phyloP scores from a whole-genome alignment of 352 stramenopile genomes.

The Poterioochromonas sp. region DNA sequence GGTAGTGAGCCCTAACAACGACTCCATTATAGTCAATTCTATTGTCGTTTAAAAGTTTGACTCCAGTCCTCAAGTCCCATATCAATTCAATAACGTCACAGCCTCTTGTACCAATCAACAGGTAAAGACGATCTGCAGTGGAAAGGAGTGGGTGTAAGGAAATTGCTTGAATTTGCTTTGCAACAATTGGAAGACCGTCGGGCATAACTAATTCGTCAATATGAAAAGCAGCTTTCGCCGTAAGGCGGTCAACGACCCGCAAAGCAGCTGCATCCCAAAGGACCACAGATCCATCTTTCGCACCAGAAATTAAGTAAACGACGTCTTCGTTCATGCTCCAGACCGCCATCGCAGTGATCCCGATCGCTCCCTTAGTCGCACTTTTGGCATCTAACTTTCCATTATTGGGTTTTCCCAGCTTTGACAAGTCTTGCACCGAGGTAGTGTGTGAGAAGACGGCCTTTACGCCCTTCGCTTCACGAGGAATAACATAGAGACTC shows the following conservation, averaged over 20 bases:
- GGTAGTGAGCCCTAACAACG: slow-evolving; percentile 50
- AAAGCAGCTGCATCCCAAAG: neutral
- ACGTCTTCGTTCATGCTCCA: no score
- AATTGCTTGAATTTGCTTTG: slow-evolving; percentile 17
- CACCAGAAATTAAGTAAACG: neutral
- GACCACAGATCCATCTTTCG: slow-evolving; percentile 10
- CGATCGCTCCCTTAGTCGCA: neutral
- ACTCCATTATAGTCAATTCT: neutral
- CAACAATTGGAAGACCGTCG: neutral
- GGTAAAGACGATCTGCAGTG: neutral
- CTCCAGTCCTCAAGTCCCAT: neutral
- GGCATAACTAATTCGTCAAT: neutral
- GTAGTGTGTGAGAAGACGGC: neutral
- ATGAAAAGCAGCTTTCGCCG: neutral
- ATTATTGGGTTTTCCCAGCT: neutral
- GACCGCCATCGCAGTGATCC: neutral
- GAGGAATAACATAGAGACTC: slow-evolving; percentile 4
- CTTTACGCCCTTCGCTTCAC: neutral
- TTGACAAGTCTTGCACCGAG: neutral
- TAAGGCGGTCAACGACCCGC: neutral
- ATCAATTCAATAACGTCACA: slow-evolving; percentile 16
- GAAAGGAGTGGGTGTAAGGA: neutral
- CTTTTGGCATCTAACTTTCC: neutral
- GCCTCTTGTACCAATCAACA: neutral
- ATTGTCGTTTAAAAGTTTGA: neutral